A percentile compares a stretch with the other conserved stretches of the same genome.
Conservation (phyloP, 768 basidiomycete species). For the Boletus fagicola region DNA sequence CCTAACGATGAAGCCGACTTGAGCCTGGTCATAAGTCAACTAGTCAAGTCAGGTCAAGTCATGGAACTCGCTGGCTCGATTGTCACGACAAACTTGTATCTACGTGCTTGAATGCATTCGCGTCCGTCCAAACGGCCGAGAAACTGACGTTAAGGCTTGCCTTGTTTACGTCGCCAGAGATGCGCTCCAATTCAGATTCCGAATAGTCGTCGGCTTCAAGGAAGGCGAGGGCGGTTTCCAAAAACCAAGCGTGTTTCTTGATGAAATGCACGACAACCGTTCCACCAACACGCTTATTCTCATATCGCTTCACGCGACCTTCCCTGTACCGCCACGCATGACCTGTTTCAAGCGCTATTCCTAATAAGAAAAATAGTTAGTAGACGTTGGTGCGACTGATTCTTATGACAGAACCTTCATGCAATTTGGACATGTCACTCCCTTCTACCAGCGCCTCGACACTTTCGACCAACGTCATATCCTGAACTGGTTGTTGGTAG, state of each 20-base stretch:
- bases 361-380: constrained; percentile 34
- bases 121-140: constrained; percentile 33
- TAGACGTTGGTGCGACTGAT: background rate
- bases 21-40: background rate
- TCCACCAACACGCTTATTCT: constrained; percentile 75
- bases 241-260: constrained; percentile 95
- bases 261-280: constrained; percentile 96
- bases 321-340: constrained; percentile 74
- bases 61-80: background rate
- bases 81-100: constrained; percentile 13
- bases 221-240: constrained; percentile 88
- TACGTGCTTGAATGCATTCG: constrained; percentile 17
- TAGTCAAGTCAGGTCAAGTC: background rate
- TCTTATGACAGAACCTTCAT: constrained; percentile 48
- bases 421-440: constrained; percentile 72
- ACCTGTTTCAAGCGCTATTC: constrained; percentile 54
- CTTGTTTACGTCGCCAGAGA: constrained; percentile 10
- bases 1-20: background rate
- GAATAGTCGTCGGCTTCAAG: constrained; percentile 76
- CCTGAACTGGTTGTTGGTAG: constrained; percentile 67
- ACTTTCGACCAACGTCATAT: constrained; percentile 64
- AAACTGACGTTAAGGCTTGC: constrained; percentile 19
- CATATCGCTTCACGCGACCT: constrained; percentile 63
- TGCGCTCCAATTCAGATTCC: constrained; percentile 36
- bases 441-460: constrained; percentile 95